Evolutionary conservation across 768 basidiomycete genomes (phyloP).

Genomic region (Mycena rosella): DNA sequence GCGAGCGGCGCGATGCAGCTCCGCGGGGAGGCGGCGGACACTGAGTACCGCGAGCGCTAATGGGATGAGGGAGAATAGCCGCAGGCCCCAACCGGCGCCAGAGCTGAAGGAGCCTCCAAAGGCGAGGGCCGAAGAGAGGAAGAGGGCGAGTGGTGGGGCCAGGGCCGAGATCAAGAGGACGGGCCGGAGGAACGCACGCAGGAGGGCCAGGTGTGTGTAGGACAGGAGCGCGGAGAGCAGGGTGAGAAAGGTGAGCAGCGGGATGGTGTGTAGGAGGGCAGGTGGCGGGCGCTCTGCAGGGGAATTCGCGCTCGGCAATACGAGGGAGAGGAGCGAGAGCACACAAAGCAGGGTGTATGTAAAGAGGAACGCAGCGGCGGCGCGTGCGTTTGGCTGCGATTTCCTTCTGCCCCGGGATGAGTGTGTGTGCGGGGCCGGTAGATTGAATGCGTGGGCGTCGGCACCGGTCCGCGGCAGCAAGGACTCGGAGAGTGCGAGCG

Average conservation of each 20-base stretch:
- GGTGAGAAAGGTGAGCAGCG: conserved; percentile 79
- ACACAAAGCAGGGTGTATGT: conserved; percentile 69
- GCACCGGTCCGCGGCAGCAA: conserved; percentile 67
- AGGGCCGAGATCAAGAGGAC: conserved; percentile 84
- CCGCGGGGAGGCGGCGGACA: conserved; percentile 70
- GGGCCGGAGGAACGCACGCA: conserved; percentile 87
- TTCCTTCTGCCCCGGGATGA: conserved; percentile 44
- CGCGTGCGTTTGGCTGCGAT: conserved; percentile 80
- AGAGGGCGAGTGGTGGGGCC: conserved; percentile 79
- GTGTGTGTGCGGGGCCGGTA: conserved; percentile 70
- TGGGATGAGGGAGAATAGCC: conserved; percentile 83
- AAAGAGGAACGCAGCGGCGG: conserved; percentile 79
- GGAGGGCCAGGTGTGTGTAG: conserved; percentile 79
- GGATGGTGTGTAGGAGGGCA: conserved; percentile 82
- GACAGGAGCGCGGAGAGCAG: conserved; percentile 77
- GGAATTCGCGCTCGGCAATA: conserved; percentile 69
- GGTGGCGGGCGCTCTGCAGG: conserved; percentile 51
- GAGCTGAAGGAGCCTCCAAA: conserved; percentile 65
- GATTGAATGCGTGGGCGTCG: conserved; percentile 65
- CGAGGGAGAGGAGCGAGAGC: conserved; percentile 72
- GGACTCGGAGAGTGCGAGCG: conserved; percentile 75
- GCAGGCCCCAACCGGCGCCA: conserved; percentile 60
- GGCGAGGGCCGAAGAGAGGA: conserved; percentile 84
- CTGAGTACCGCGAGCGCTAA: conserved; percentile 78
- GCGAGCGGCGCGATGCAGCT: conserved; percentile 80